Conservation (phyloP, 306 rosid species). For the Medicago lupulina region DNA sequence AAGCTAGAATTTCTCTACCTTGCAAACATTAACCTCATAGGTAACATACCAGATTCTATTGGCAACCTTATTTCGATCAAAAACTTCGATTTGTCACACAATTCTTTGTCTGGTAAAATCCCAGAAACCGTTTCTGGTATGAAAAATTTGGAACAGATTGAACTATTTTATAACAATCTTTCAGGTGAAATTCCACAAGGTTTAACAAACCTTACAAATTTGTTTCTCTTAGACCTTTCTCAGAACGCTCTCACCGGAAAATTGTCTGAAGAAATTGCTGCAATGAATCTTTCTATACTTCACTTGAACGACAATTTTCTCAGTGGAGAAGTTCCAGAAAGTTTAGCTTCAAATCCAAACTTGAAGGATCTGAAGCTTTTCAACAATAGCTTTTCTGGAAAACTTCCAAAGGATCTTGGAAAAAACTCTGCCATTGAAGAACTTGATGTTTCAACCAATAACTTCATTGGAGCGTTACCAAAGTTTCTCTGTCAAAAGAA, state of each 20-base stretch:
- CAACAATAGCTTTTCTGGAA: slow-evolving; percentile 78
- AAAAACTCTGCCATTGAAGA: slow-evolving; percentile 49
- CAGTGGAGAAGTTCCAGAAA: slow-evolving; percentile 62
- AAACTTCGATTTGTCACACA: slow-evolving; percentile 66
- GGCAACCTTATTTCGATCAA: slow-evolving; percentile 61
- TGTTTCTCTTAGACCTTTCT: slow-evolving; percentile 64
- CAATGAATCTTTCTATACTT: slow-evolving; percentile 47
- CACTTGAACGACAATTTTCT: slow-evolving; percentile 73
- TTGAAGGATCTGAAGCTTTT: slow-evolving; percentile 57
- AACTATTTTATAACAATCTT: slow-evolving; percentile 55
- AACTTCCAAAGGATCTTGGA: slow-evolving; percentile 65
- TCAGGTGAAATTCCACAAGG: slow-evolving; percentile 73
- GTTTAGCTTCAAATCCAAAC: slow-evolving; percentile 58
- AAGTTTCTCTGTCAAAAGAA: slow-evolving; percentile 60
- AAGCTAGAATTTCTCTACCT: slow-evolving; percentile 56
- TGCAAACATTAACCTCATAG: slow-evolving; percentile 46
- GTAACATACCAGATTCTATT: slow-evolving; percentile 67
- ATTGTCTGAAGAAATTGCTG: slow-evolving; percentile 53
- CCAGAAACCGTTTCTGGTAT: slow-evolving; percentile 63
- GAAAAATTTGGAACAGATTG: slow-evolving; percentile 48
- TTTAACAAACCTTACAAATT: slow-evolving; percentile 58
- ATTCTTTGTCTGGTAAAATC: slow-evolving; percentile 64
- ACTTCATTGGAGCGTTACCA: slow-evolving; percentile 66
- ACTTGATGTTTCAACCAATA: slow-evolving; percentile 77
- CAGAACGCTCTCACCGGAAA: slow-evolving; percentile 70